Evolutionary conservation across 225 moss, liverwort and hornwort species (phyloP), one percentile per base, ranked within the genome.

Genomic region (Physcomitrium patens): DNA sequence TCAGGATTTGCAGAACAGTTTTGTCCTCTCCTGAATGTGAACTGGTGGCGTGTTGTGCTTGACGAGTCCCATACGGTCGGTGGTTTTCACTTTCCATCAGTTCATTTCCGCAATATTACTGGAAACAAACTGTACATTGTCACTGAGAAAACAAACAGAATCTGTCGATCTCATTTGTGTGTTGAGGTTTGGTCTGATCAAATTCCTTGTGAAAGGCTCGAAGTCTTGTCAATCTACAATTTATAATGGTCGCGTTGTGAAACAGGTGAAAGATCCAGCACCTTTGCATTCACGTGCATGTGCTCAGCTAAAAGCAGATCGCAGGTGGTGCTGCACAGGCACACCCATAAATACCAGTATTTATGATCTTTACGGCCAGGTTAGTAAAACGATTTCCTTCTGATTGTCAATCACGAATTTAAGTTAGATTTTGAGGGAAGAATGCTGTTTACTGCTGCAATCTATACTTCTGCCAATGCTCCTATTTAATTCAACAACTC

Each of bases 321-420:
- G 97, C 68, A 86, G 97, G 77, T 97, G 97, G 97, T 97, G 97
- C 78, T 97, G 97, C 81, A 97, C 97, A 64, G 97, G 97, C 77
- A 97, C 97, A 59, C 97, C 97, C 44, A 94, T 97, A 78, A 94
- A 97, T 73, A 97, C 92, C 12, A 97, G 91, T 76, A 97, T 97
- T 70, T 93, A 94, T 81, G 97, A 97, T 81, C 91, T 97, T 48
- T 97, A 94, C 70, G 97, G 97, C 69, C 97, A 97, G 87, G 97
- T 89, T 82, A 63, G 83, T 31, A 66, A 69, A 59, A 31, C 28
- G 54, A 69, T 37, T 44, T 61, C 61, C 52, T 46, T 56, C 17
- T 46, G 1, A 20, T 42, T 47, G 23, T 50, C 24, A 66, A 14
- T 50, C 14, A 45, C 53, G 59, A 10, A 11, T 49, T 62, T 54